Percentiles rank a stretch among this genome's conserved stretches.
Evolutionary conservation across 208 protist species (phyloP).

Genomic region (Porcisia deanei): DNA sequence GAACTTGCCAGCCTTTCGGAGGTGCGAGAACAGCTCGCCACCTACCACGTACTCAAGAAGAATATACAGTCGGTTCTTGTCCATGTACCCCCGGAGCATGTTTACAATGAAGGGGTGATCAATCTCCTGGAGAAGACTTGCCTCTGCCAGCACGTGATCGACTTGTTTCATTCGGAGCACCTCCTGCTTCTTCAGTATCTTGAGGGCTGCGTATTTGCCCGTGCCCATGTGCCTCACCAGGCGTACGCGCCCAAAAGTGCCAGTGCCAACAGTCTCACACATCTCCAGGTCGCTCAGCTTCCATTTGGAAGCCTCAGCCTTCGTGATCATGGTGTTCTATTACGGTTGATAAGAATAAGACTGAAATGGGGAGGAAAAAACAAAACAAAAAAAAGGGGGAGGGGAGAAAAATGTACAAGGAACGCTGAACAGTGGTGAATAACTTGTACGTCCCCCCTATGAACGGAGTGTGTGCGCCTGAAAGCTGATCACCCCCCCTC

Average conservation of each 20-base stretch:
- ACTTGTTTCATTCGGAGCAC: slow-evolving; percentile 92
- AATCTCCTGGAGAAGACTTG: slow-evolving; percentile 92
- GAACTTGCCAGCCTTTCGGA: slow-evolving; percentile 92
- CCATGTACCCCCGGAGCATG: slow-evolving; percentile 96
- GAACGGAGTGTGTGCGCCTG: not conserved
- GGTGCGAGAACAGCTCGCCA: slow-evolving; percentile 91
- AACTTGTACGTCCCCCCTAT: not conserved
- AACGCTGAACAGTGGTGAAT: not conserved
- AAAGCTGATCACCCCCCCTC: slow-evolving; percentile 1
- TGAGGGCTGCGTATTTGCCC: slow-evolving; percentile 86
- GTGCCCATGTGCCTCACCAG: slow-evolving; percentile 87
- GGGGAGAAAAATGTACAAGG: not conserved
- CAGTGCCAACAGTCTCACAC: slow-evolving; percentile 91
- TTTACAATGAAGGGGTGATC: slow-evolving; percentile 95
- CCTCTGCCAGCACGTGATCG: slow-evolving; percentile 93
- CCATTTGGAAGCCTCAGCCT: slow-evolving; percentile 70
- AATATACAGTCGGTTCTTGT: slow-evolving; percentile 92
- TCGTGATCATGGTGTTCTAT: slow-evolving; percentile 47
- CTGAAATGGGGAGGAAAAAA: not conserved
- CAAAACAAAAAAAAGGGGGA: not conserved
- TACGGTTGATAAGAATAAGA: not conserved
- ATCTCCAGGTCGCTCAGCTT: slow-evolving; percentile 91
- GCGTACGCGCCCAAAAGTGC: slow-evolving; percentile 94
- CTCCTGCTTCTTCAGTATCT: slow-evolving; percentile 92
- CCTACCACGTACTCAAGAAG: slow-evolving; percentile 95